Evolutionary conservation across 306 rosid species (phyloP), one percentile per base, ranked within the genome.

Genomic region (Vachellia pachyceras): DNA sequence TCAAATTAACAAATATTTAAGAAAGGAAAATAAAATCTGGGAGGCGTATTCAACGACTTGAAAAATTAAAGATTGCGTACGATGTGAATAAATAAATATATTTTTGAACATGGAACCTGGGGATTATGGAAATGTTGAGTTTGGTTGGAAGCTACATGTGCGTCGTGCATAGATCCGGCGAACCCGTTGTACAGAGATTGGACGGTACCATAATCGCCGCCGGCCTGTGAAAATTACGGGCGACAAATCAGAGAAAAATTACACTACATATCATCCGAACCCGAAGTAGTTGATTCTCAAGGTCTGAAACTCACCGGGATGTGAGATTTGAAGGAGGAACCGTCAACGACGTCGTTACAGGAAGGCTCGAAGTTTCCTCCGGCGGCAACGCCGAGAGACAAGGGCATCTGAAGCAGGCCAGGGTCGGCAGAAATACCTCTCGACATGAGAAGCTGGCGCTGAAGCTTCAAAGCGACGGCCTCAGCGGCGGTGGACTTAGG

Each of bases 361-460:
- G 92, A 77, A 60, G 84, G 85, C n/a, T 90, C 92, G 69, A 90
- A 83, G 61, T 54, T 54, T 58, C 86, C 91, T 0, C 79, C 88
- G 36, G 54, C 71, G 3, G 45, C 33, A 29, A 29, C 45, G 3
- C 84, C 67, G 10, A 90, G 52, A 15, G 94, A 70, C 60, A 87
- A 68, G 20, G 90, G 97, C 88, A 91, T 83, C 39, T 86, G 94
- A 6, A 84, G 82, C 29, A 88, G 83, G 11, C 80, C 88, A 20
- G 89, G 64, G 6, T 85, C 92, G 15, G 12, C 73, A 13, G 33
- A 1, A 33, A 69, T 25, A 3, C 84, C 83, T 44, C 89, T 66
- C 8, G 92, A 79, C 94, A 87, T 85, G 77, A 90, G 80, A 77
- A 87, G 90, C 77, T 93, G 97, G 18, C 90, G 94, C 41, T 93